phyloP scores from a whole-genome alignment of 768 basidiomycete species.

The Suillus occidentalis region DNA sequence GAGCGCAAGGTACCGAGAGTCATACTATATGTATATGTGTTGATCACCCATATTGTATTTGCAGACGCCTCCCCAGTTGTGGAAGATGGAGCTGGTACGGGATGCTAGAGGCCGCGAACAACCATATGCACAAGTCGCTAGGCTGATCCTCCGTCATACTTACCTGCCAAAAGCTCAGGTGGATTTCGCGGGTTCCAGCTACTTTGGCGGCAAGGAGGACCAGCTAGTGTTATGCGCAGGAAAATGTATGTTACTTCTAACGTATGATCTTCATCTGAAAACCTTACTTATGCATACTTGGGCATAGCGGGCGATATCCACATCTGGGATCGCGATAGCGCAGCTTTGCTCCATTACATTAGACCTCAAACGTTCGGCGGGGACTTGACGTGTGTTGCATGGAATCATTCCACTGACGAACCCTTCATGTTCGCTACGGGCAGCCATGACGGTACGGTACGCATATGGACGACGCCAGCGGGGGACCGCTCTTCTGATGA shows the following conservation, averaged over 20 bases:
- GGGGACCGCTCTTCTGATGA: conserved; percentile 24
- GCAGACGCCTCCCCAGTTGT: conserved; percentile 76
- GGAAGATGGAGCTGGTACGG: conserved; percentile 67
- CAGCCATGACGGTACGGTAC: conserved; percentile 72
- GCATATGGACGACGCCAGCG: conserved; percentile 62
- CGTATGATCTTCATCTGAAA: neutral
- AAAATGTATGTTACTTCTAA: conserved; percentile 48
- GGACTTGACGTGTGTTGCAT: conserved; percentile 78
- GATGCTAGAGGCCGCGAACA: conserved; percentile 42
- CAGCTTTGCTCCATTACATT: conserved; percentile 67
- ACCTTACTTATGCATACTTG: conserved; percentile 9
- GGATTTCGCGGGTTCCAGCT: conserved; percentile 79
- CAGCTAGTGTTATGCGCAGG: conserved; percentile 77
- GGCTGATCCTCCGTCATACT: conserved; percentile 54
- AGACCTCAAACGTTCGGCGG: conserved; percentile 61
- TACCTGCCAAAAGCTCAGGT: conserved; percentile 68
- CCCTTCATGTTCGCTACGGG: conserved; percentile 66
- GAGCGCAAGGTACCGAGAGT: conserved; percentile 38
- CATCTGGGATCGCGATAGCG: conserved; percentile 86
- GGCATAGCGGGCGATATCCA: conserved; percentile 73
- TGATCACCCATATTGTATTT: neutral
- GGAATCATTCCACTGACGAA: conserved; percentile 65
- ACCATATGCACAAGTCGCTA: conserved; percentile 28
- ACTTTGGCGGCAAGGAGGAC: conserved; percentile 79
- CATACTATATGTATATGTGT: neutral